Evolutionary conservation across 2,329 filamentous ascomycete genomes (phyloP), one percentile per base, ranked within the genome.

Genomic region (Cladophialophora exuberans): DNA sequence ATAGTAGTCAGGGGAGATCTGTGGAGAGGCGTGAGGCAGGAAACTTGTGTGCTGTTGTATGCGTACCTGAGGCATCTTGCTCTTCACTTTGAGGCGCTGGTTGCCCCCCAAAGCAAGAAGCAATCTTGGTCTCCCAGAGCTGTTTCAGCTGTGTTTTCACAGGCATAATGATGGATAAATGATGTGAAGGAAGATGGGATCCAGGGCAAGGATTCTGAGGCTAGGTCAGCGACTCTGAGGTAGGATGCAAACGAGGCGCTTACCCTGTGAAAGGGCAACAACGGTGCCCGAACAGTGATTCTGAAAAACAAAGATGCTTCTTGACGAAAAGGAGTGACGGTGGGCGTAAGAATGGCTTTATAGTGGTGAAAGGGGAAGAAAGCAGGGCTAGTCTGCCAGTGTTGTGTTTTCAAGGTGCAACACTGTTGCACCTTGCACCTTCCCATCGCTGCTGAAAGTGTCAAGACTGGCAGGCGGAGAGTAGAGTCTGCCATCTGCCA

Each of bases 131-230:
- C 42, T 23, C n/a, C 41, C 31, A 52, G 20, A 31, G 23, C 35
- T 39, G 31, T 38, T 50, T 57, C 28, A 53, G 9, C 17, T 31
- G 45, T 15, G 15, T 20, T 47, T 17, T 44, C n/a, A 50, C 15
- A 22, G 50, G 35, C 55, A 58, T 58, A 18, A 25, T 15, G 31
- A 9, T 5, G 20, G 7, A 23, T 10, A 13, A 20, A 41, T 25
- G 26, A 42, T 6, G 4, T 26, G 17, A 15, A 43, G 18, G 25
- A 9, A 22, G 18, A 11, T 18, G 10, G 46, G 20, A 10, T 2
- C 4, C 18, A 25, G 6, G 15, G 20, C 20, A 38, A 35, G 35
- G 22, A 49, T n/a, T n/a, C 46, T 47, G 44, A 13, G 15, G 26
- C 20, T 11, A 18, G n/a, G 31, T 47, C 20, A 47, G 15, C 30